Evolutionary conservation across 305 asterid genomes (phyloP).

Genomic region (Fraxinus angustifolia): DNA sequence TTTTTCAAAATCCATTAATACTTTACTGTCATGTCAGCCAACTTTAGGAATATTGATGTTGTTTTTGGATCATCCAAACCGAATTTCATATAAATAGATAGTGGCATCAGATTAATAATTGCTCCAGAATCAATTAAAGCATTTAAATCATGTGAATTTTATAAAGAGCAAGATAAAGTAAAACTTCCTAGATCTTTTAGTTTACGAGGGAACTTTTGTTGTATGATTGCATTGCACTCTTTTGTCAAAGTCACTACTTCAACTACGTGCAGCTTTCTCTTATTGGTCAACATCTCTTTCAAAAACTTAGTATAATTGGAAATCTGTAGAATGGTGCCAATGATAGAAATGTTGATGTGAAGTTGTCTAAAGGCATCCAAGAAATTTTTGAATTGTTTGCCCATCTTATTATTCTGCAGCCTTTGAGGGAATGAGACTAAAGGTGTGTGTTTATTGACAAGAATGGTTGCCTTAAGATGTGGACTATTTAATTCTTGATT

Average conservation of each 20-base stretch:
- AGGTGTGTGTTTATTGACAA: too few relatives aligned
- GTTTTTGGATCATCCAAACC: background rate
- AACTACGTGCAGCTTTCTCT: background rate
- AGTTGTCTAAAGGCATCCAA: background rate
- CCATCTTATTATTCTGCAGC: background rate
- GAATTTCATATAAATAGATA: too few relatives aligned
- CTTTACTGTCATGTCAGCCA: background rate
- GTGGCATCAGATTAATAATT: background rate
- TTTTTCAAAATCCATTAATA: too few relatives aligned
- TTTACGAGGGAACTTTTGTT: background rate
- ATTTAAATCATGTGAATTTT: background rate
- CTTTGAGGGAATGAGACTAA: background rate
- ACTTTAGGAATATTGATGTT: background rate
- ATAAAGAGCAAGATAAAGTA: background rate
- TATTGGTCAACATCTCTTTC: background rate
- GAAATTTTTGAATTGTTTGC: too few relatives aligned
- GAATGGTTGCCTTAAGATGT: too few relatives aligned
- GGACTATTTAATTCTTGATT: too few relatives aligned
- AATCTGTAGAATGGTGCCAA: background rate
- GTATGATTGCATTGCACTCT: background rate
- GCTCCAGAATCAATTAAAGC: background rate
- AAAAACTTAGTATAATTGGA: background rate
- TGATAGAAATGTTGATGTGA: background rate
- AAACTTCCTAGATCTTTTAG: background rate
- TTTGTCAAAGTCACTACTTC: background rate